Percentiles rank a stretch among this genome's conserved stretches.
Evolutionary conservation across 768 basidiomycete genomes (phyloP).

Genomic region (Amanita phalloides): DNA sequence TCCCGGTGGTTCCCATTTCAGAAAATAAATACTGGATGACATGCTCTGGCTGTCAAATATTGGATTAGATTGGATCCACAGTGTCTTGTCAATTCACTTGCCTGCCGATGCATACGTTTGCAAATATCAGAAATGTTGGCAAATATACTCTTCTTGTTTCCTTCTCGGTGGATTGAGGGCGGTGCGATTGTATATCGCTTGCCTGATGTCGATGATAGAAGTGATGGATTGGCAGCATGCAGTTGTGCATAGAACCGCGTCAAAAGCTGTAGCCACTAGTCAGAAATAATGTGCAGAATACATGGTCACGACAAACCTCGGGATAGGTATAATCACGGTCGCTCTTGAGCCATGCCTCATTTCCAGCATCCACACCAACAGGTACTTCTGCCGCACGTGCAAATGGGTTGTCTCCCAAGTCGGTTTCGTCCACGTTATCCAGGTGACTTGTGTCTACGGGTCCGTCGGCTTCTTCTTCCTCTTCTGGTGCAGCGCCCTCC

Average conservation of each 20-base stretch:
- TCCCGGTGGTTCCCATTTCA: slow-evolving; percentile 97
- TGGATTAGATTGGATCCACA: background rate
- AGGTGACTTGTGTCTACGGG: slow-evolving; percentile 55
- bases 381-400: slow-evolving; percentile 44
- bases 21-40: slow-evolving; percentile 96
- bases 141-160: slow-evolving; percentile 95
- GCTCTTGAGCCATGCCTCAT: slow-evolving; percentile 82
- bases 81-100: slow-evolving; percentile 9
- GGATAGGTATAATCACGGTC: slow-evolving; percentile 96
- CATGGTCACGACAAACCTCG: slow-evolving; percentile 46
- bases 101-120: slow-evolving; percentile 91
- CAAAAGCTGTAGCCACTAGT: slow-evolving; percentile 51
- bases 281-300: slow-evolving; percentile 2
- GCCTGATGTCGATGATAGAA: slow-evolving; percentile 67
- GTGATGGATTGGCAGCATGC: slow-evolving; percentile 89
- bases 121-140: slow-evolving; percentile 97
- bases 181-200: slow-evolving; percentile 98
- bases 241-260: slow-evolving; percentile 86
- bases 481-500: slow-evolving; percentile 39
- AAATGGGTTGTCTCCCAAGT: slow-evolving; percentile 87
- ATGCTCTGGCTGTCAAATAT: slow-evolving; percentile 67
- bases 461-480: slow-evolving; percentile 32
- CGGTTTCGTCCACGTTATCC: slow-evolving; percentile 65
- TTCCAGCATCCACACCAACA: slow-evolving; percentile 59
- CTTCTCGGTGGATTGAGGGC: slow-evolving; percentile 89